Conservation (phyloP, 352 stramenopile genomes). For the Pythium insidiosum region DNA sequence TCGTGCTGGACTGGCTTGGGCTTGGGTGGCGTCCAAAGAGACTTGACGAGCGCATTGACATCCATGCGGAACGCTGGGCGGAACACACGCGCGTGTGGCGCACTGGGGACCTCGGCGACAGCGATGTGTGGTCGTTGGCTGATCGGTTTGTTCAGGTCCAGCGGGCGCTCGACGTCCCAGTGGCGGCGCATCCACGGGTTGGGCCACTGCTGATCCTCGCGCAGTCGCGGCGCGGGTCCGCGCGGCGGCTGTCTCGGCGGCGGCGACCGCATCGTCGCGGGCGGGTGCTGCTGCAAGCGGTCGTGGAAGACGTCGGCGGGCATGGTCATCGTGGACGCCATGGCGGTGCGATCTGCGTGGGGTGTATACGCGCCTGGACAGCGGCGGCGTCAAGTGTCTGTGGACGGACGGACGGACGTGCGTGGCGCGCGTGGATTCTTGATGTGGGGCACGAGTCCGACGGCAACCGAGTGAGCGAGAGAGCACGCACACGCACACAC, state of each 20-base stretch:
- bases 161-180: slow-evolving; percentile 14
- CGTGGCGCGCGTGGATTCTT: too few relatives aligned
- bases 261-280: background rate
- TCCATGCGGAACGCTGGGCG: slow-evolving; percentile 13
- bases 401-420: too few relatives aligned
- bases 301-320: too few relatives aligned
- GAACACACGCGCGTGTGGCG: slow-evolving; percentile 10
- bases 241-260: background rate
- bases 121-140: slow-evolving; percentile 1
- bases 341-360: too few relatives aligned
- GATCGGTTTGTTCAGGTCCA: slow-evolving; percentile 16
- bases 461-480: too few relatives aligned
- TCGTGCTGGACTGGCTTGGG: too few relatives aligned
- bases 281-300: background rate
- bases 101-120: background rate
- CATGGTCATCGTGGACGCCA: too few relatives aligned
- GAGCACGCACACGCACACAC: too few relatives aligned
- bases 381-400: too few relatives aligned
- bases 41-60: slow-evolving; percentile 15
- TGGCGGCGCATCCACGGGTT: slow-evolving; percentile 11
- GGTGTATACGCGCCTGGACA: too few relatives aligned
- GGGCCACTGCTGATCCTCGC: slow-evolving; percentile 8
- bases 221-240: background rate
- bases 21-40: slow-evolving; percentile 14
- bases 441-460: too few relatives aligned